Evolutionary conservation across 2,329 filamentous ascomycete genomes (phyloP), one percentile per base, ranked within the genome.

Genomic region (Diplocarpon rosae): DNA sequence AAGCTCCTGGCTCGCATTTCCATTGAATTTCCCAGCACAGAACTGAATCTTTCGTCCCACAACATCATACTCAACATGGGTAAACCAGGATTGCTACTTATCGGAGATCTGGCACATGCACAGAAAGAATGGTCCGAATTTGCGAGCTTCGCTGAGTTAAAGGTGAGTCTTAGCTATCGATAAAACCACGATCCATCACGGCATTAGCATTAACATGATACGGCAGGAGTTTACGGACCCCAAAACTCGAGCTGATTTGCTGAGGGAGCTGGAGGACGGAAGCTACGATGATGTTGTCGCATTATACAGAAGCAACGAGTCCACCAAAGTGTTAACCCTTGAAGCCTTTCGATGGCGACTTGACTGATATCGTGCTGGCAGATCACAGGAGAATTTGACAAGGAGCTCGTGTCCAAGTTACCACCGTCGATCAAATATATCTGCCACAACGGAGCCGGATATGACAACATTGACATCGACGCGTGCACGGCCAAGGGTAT

Each of bases 381-480:
- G 57, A 39, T 59, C n/a, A 90, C 85, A 0, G 86, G 86, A 2
- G 65, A 66, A 11, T 68, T 92, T 50, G 83, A 92, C 60, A 69
- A 69, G 28, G 81, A 85, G 61, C 64, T 92, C 11, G 64, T 89
- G 16, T 62, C 69, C 34, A 70, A 63, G 4, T 63, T 80, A 12
- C 76, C 75, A 7, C 39, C 55, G 2, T 69, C 66, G 7, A 58
- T 80, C 28, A 66, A 65, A 49, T 80, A 73, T 55, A 66, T 81
- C 51, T 78, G 71, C 57, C 75, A 80, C 60, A 76, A 76, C 48
- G 75, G 84, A 47, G 83, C 86, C 38, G 86, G 87, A 29, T 93
- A 93, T 64, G 87, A 93, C 63, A 80, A 87, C 61, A 71, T 93
- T 51, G 80, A 88, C 61, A 69, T 89, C 7, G 60, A 72, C 27